A percentile compares a stretch with the other conserved stretches of the same genome.
These are phyloP conservation scores for Colletotrichum incanum DNA, from an alignment of 2,329 filamentous ascomycete species.

Conservation along the genomic window DNA sequence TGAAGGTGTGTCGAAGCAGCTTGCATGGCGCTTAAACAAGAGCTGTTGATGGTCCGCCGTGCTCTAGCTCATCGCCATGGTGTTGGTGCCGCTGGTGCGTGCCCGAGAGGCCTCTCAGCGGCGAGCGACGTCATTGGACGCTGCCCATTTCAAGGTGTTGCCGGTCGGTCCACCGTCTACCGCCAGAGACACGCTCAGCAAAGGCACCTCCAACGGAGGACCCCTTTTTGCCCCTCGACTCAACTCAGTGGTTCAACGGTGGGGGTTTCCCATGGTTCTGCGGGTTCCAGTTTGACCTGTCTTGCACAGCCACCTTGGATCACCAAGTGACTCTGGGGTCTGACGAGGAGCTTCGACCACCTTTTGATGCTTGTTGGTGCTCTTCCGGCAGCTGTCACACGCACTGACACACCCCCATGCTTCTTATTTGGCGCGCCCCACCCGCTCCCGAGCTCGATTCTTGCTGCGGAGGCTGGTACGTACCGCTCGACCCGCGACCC, in stretches of 20 bases:
- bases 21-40: slow-evolving; percentile 42
- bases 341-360: slow-evolving; percentile 11
- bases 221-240: slow-evolving; percentile 30
- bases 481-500: background rate
- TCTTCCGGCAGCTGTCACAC: slow-evolving; percentile 29
- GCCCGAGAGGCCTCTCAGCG: slow-evolving; percentile 41
- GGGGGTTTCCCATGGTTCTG: background rate
- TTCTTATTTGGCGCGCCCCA: slow-evolving; percentile 27
- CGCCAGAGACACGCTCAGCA: background rate
- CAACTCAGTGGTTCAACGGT: slow-evolving; percentile 1
- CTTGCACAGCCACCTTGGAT: slow-evolving; percentile 24
- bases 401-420: slow-evolving; percentile 35
- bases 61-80: slow-evolving; percentile 24
- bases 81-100: slow-evolving; percentile 23
- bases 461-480: slow-evolving; percentile 19
- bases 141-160: slow-evolving; percentile 20
- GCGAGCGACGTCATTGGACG: slow-evolving; percentile 41
- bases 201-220: slow-evolving; percentile 7
- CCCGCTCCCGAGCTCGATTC: slow-evolving; percentile 12
- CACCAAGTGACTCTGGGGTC: background rate
- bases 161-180: slow-evolving; percentile 26
- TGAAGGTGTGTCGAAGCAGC: slow-evolving; percentile 30
- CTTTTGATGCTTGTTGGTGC: background rate
- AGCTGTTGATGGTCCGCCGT: slow-evolving; percentile 22
- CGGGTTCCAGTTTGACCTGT: slow-evolving; percentile 3